Base-by-base conservation (phyloP, 305 asterid species). In the Rubia occidens region DNA sequence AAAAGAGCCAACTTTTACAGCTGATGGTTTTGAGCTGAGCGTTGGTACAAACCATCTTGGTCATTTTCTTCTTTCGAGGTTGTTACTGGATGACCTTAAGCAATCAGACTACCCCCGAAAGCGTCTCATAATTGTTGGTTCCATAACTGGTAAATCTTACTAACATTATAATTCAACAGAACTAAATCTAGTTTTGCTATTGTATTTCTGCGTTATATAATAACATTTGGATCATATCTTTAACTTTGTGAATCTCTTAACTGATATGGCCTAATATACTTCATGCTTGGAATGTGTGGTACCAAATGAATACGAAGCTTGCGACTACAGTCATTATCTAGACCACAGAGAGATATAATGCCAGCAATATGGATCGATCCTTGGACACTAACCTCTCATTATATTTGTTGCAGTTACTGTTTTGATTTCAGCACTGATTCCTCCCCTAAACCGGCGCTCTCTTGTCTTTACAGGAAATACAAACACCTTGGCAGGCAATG, bases 11-110 rank as follows among this genome's bases (percentile, higher is more conserved):
- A 86, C 96, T 0, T 94, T 71, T 76, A 86, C 96, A 0, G 99
- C 95, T 5, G 96, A 94, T 0, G 99, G 99, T 0, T 94, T 90
- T 68, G 97, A 94, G 81, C 88, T 94, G 44, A 91, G 99, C 45
- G 99, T 91, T 24, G 99, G 97, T 51, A 91, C 95, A 7, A 94
- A 91, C 64, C 99, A 94, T 72, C 84, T 94, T 42, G 97, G 97
- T 8, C 99, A 94, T 78, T 94, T 94, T 64, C 91, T 94, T 53
- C 95, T 94, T 54, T 80, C 99, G 2, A 85, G 95, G 61, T 78
- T 91, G 95, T 77, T 94, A 65, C 87, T 94, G 11, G 91, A 89
- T 58, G 95, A 94, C 69, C 73, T 91, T 84, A 85, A 89, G 68
- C 76, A 86, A 74, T 91, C 97, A 5, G 96, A 94, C 74, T 94